phyloP scores from a whole-genome alignment of 805 yeast genomes.

The Metschnikowia kunwiensis region DNA sequence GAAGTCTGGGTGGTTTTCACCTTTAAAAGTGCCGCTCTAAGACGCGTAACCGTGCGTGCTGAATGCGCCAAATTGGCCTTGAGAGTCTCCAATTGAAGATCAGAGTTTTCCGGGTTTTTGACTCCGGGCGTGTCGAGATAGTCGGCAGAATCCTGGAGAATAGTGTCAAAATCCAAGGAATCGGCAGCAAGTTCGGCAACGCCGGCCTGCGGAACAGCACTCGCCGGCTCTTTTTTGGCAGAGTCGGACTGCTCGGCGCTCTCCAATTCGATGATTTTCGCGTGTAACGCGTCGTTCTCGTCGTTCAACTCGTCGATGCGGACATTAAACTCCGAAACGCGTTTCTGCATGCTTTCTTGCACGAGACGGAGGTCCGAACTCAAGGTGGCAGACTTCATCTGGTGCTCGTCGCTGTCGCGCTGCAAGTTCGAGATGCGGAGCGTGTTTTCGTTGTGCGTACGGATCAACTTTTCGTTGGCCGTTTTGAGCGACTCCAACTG shows the following conservation, averaged over 20 bases:
- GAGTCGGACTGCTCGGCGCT: not conserved
- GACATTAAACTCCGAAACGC: constrained; percentile 46
- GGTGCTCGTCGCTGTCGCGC: constrained; percentile 48
- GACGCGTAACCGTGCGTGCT: constrained; percentile 56
- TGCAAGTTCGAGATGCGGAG: constrained; percentile 29
- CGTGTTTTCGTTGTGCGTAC: constrained; percentile 32
- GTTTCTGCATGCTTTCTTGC: constrained; percentile 35
- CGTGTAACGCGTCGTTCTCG: constrained; percentile 60
- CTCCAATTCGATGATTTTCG: constrained; percentile 26
- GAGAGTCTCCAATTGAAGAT: constrained; percentile 63
- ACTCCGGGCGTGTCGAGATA: constrained; percentile 21
- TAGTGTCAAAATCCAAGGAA: constrained; percentile 30
- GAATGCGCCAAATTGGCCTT: constrained; percentile 64
- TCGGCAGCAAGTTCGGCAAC: constrained; percentile 18
- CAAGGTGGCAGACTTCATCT: constrained; percentile 39
- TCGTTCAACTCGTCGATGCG: constrained; percentile 62
- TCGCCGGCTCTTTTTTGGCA: not conserved
- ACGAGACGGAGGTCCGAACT: constrained; percentile 37
- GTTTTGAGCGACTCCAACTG: constrained; percentile 37
- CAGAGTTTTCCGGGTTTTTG: constrained; percentile 39
- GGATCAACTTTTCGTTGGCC: constrained; percentile 39
- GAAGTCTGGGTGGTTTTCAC: constrained; percentile 27
- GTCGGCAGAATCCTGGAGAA: constrained; percentile 26
- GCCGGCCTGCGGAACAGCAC: not conserved
- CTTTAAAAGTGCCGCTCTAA: constrained; percentile 50